Conservation (phyloP, 371 early-diverging fungal species). For the Batkoa obscura region DNA sequence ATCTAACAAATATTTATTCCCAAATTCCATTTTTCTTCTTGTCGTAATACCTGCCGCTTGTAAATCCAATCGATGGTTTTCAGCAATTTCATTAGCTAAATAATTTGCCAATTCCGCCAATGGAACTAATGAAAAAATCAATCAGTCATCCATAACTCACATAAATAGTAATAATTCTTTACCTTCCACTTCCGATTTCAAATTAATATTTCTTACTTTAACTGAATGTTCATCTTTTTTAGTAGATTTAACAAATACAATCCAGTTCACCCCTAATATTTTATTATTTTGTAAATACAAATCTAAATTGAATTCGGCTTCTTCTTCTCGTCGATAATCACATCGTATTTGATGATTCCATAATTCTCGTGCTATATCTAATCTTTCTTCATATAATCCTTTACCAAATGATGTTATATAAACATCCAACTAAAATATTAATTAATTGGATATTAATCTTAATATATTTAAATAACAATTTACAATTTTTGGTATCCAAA, state of each 20-base stretch:
- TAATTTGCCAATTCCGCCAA: slow-evolving; percentile 27
- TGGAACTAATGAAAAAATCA: background rate
- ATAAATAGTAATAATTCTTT: background rate
- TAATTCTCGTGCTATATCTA: slow-evolving; percentile 47
- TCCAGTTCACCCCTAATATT: slow-evolving; percentile 56
- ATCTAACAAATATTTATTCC: too few species aligned
- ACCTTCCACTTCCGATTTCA: slow-evolving; percentile 43
- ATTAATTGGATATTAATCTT: too few species aligned
- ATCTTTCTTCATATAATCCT: slow-evolving; percentile 43
- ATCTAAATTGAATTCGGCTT: slow-evolving; percentile 38
- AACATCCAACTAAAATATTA: slow-evolving; percentile 31
- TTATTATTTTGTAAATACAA: slow-evolving; percentile 34
- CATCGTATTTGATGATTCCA: slow-evolving; percentile 53
- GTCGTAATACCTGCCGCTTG: background rate
- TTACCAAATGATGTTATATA: slow-evolving; percentile 63
- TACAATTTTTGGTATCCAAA: slow-evolving; percentile 25
- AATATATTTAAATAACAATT: too few species aligned
- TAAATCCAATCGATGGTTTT: slow-evolving; percentile 34
- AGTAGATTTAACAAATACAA: slow-evolving; percentile 33
- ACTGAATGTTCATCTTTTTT: slow-evolving; percentile 20
- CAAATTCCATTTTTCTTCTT: too few species aligned
- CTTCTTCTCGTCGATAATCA: slow-evolving; percentile 56
- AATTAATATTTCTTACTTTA: slow-evolving; percentile 51
- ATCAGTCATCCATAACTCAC: too few species aligned
- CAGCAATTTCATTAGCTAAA: slow-evolving; percentile 42